phyloP scores from a whole-genome alignment of 1,284 basidiomycete genomes.

The Microbotryum lychnidis-dioicae region DNA sequence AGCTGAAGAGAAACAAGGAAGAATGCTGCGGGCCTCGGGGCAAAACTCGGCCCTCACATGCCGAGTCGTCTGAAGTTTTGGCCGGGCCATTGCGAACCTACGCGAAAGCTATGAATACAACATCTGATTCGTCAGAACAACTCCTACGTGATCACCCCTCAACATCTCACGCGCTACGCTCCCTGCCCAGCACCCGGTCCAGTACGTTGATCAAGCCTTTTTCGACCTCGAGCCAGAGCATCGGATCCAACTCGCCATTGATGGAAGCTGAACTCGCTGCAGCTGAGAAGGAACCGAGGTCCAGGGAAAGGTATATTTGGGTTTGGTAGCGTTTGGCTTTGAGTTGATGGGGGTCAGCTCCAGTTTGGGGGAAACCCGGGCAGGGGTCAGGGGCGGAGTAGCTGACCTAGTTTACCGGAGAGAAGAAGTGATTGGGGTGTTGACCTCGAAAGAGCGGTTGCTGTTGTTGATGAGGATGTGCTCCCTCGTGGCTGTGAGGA shows the following conservation, averaged over 20 bases:
- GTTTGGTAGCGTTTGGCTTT: conserved; percentile 25
- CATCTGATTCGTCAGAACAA: too few species aligned
- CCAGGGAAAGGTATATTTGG: conserved; percentile 29
- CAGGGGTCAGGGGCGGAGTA: neutral
- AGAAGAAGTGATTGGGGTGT: conserved; percentile 9
- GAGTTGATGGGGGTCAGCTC: too few species aligned
- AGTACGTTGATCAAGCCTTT: conserved; percentile 15
- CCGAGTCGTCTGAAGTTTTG: too few species aligned
- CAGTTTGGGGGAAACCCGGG: neutral
- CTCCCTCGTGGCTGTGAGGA: conserved; percentile 2
- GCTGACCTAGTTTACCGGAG: conserved; percentile 1
- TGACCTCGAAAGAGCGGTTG: conserved; percentile 4
- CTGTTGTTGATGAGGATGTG: neutral
- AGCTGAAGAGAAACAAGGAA: too few species aligned
- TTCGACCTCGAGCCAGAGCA: conserved; percentile 12
- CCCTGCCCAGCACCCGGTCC: conserved; percentile 10
- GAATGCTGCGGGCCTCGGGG: too few species aligned
- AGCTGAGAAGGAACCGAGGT: conserved; percentile 12
- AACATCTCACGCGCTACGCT: too few species aligned
- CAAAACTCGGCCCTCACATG: too few species aligned
- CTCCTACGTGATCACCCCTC: too few species aligned
- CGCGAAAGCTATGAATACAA: too few species aligned
- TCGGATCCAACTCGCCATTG: conserved; percentile 7
- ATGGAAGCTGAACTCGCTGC: neutral
- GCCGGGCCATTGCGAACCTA: too few species aligned